Evolutionary conservation across 2,329 filamentous ascomycete species (phyloP).

Genomic region (Alternaria gaisen): DNA sequence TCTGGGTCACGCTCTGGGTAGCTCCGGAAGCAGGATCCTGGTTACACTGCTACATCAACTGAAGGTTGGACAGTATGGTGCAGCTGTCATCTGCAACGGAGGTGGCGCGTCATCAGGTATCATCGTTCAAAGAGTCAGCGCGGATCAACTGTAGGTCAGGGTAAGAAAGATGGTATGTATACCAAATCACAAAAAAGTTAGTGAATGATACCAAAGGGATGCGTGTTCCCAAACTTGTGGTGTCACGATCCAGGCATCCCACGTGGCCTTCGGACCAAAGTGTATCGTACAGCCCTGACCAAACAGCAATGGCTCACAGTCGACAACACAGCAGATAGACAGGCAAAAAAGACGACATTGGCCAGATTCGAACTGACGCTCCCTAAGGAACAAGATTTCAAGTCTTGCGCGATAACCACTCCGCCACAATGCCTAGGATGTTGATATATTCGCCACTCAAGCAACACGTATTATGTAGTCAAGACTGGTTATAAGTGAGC

Average conservation of each 20-base stretch:
- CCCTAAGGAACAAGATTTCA: slow-evolving; percentile 52
- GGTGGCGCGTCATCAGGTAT: slow-evolving; percentile 91
- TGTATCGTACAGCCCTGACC: background rate
- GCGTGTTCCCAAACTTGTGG: no score
- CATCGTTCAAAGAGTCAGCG: slow-evolving; percentile 79
- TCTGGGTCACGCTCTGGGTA: slow-evolving; percentile 89
- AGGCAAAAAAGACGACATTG: slow-evolving; percentile 36
- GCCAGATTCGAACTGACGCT: slow-evolving; percentile 49
- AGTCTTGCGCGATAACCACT: slow-evolving; percentile 52
- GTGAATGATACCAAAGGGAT: background rate
- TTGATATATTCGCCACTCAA: background rate
- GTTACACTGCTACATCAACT: slow-evolving; percentile 91
- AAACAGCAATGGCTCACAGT: background rate
- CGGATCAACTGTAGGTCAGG: slow-evolving; percentile 31
- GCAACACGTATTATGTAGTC: background rate
- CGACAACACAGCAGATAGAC: background rate
- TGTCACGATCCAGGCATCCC: background rate
- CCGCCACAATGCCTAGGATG: slow-evolving; percentile 40
- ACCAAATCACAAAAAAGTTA: background rate
- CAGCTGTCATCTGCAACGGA: slow-evolving; percentile 96
- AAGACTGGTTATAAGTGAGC: background rate
- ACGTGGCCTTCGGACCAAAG: no score
- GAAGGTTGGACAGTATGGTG: slow-evolving; percentile 90
- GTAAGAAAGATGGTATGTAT: background rate
- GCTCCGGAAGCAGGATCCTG: slow-evolving; percentile 90